These are phyloP conservation scores for Rhazya stricta DNA, from an alignment of 257 asterid species.

Conservation along the genomic window DNA sequence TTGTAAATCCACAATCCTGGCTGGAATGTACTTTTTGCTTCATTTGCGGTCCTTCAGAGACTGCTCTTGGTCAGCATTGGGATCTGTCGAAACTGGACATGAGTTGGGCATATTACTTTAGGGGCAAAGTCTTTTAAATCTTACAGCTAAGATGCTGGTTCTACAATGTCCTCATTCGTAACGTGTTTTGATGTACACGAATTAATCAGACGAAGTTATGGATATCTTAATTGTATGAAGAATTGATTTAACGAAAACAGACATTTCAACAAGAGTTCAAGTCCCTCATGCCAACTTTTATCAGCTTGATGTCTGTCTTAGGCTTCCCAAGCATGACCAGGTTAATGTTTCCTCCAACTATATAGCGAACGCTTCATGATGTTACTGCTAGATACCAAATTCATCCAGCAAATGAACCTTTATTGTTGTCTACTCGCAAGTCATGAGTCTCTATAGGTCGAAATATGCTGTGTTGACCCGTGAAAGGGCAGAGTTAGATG, in stretches of 20 bases:
- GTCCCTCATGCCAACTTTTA: too few species aligned
- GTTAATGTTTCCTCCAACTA: too few species aligned
- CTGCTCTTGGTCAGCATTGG: neutral
- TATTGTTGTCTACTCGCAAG: too few species aligned
- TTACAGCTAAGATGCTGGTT: neutral
- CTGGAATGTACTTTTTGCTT: constrained; percentile 5
- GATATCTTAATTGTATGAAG: neutral
- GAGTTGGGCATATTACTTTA: neutral
- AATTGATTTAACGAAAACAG: neutral
- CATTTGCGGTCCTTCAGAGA: neutral
- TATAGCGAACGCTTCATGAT: too few species aligned
- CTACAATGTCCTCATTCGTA: neutral
- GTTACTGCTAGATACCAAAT: too few species aligned
- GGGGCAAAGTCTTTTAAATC: neutral
- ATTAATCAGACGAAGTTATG: neutral
- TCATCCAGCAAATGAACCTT: too few species aligned
- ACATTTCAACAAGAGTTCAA: too few species aligned
- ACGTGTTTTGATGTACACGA: neutral
- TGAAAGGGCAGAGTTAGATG: too few species aligned
- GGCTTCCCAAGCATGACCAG: too few species aligned
- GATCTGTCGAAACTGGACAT: neutral
- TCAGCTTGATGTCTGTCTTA: too few species aligned
- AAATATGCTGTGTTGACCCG: too few species aligned
- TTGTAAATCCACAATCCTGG: neutral
- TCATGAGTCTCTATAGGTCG: too few species aligned